These are phyloP conservation scores for Sechiopsis laciniata DNA, from an alignment of 306 rosid genomes.

Conservation along the genomic window DNA sequence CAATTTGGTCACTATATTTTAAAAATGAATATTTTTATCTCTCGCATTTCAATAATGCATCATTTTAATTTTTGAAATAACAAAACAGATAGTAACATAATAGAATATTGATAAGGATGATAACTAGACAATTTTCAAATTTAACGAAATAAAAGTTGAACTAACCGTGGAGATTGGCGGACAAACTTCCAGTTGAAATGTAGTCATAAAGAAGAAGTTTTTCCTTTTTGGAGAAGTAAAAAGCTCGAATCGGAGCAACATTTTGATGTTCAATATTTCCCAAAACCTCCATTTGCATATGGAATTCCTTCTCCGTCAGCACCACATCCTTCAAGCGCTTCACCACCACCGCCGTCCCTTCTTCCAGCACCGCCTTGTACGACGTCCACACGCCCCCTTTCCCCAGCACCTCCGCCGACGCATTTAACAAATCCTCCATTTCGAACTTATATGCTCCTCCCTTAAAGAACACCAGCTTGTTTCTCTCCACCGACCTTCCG, in stretches of 20 bases:
- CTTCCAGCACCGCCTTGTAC: conserved; percentile 90
- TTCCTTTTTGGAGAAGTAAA: conserved; percentile 88
- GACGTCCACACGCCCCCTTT: conserved; percentile 94
- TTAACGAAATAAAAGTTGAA: no score
- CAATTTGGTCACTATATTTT: no score
- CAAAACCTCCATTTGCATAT: conserved; percentile 56
- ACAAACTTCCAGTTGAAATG: conserved; percentile 77
- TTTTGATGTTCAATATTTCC: conserved; percentile 80
- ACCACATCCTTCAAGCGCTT: conserved; percentile 81
- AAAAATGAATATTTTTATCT: no score
- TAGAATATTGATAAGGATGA: no score
- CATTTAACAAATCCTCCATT: conserved; percentile 81
- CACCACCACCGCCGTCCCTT: conserved; percentile 93
- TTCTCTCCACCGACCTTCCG: conserved; percentile 76
- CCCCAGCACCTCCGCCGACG: conserved; percentile 98
- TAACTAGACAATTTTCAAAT: no score
- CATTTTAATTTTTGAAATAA: no score
- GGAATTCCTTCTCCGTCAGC: conserved; percentile 72
- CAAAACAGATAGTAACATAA: no score
- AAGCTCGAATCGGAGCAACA: conserved; percentile 85
- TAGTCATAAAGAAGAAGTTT: conserved; percentile 83
- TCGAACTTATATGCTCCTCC: conserved; percentile 85
- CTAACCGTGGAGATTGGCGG: conserved; percentile 90
- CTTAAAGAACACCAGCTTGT: conserved; percentile 71
- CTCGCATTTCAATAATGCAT: no score